Conservation (phyloP, 148 eudicot species). For the Rhododendron ferrugineum region DNA sequence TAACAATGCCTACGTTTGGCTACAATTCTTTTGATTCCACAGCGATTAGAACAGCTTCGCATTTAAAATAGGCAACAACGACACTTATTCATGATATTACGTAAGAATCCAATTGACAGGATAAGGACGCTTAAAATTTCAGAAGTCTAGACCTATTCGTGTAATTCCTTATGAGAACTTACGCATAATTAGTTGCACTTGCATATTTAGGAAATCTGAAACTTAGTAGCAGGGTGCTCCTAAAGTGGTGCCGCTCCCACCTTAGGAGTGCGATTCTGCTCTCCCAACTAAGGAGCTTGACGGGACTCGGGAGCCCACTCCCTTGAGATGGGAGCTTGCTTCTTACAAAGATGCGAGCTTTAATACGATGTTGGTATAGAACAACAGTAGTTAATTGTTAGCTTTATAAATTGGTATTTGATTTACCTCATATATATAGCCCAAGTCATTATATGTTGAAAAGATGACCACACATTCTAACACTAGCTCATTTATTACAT, state of each 20-base stretch:
- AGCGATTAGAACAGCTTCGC: neutral
- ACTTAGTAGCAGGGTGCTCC: neutral
- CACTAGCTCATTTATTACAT: neutral
- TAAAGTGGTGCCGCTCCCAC: neutral
- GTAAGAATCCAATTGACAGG: neutral
- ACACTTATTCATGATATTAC: neutral
- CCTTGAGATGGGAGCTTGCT: neutral
- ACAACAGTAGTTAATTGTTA: no score
- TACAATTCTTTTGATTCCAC: neutral
- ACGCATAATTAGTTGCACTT: neutral
- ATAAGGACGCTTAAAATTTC: neutral
- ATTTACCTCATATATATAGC: neutral
- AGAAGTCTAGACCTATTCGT: neutral
- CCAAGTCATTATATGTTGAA: neutral
- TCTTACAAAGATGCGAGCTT: neutral
- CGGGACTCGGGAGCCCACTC: neutral
- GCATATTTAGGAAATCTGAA: neutral
- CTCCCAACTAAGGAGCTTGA: neutral
- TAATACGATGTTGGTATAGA: no score
- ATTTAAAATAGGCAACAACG: neutral
- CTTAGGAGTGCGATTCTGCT: neutral
- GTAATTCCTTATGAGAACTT: neutral
- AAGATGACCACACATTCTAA: neutral
- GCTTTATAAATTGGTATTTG: no score
- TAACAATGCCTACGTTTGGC: neutral